These are phyloP conservation scores for Oidiodendron maius DNA, from an alignment of 495 filamentous ascomycete genomes.

Conservation along the genomic window DNA sequence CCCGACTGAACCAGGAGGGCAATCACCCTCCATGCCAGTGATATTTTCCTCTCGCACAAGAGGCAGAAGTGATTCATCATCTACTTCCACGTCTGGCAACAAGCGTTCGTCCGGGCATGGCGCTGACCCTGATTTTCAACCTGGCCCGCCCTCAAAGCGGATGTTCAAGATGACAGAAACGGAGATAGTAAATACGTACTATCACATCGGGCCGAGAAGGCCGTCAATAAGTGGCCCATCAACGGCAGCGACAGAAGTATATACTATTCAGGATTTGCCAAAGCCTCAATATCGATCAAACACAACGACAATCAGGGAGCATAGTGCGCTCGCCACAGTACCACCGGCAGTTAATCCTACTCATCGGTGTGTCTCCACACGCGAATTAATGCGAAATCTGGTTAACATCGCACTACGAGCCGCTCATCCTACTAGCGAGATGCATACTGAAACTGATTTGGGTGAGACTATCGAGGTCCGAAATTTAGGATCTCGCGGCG, in stretches of 20 bases:
- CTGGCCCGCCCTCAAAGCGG: conserved; percentile 16
- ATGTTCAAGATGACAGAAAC: conserved; percentile 12
- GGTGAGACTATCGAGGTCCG: conserved; percentile 66
- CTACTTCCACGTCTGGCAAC: neutral
- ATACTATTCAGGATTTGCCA: neutral
- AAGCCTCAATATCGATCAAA: neutral
- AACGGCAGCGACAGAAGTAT: neutral
- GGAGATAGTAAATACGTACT: conserved; percentile 1
- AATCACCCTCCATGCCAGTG: neutral
- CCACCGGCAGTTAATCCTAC: conserved; percentile 24
- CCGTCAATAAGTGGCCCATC: neutral
- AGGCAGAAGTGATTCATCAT: neutral
- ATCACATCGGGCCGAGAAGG: neutral
- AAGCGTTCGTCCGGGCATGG: conserved; percentile 10
- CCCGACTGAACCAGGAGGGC: conserved; percentile 6
- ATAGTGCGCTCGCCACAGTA: neutral
- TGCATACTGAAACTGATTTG: conserved; percentile 49
- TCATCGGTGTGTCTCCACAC: conserved; percentile 52
- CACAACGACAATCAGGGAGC: neutral
- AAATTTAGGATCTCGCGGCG: conserved; percentile 52
- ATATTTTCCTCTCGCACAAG: neutral
- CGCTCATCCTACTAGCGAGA: conserved; percentile 64
- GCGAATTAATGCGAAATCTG: conserved; percentile 60
- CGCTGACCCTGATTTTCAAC: conserved; percentile 3
- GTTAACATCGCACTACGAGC: conserved; percentile 66